These are phyloP conservation scores for Corymbia calophylla DNA, from an alignment of 441 rosid species.

Conservation along the genomic window DNA sequence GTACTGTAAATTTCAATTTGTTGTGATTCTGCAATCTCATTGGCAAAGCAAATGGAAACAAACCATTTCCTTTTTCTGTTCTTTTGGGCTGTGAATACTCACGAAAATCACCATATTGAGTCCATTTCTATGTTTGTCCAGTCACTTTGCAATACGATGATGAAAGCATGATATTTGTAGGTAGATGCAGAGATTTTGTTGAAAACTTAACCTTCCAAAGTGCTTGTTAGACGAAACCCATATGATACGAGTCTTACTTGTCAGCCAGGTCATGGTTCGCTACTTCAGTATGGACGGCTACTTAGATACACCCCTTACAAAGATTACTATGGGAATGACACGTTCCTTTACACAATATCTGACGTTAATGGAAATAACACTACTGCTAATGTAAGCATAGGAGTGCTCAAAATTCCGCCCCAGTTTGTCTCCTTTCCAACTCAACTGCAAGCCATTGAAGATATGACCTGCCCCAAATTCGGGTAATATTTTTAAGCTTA, in stretches of 20 bases:
- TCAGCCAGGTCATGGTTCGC: conserved; percentile 83
- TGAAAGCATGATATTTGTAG: not conserved
- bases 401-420: conserved; percentile 68
- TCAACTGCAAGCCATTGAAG: conserved; percentile 70
- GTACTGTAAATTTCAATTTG: not conserved
- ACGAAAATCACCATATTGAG: not conserved
- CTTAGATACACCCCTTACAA: conserved; percentile 76
- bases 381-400: conserved; percentile 46
- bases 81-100: not conserved
- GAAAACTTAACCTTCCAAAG: not conserved
- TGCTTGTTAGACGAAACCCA: not conserved
- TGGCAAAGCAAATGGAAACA: not conserved
- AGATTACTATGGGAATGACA: conserved; percentile 65
- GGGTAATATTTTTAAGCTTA: conserved; percentile 27
- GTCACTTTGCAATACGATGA: not conserved
- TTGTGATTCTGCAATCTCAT: not conserved
- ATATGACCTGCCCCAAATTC: conserved; percentile 52
- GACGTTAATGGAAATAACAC: conserved; percentile 66
- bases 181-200: not conserved
- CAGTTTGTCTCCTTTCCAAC: conserved; percentile 60
- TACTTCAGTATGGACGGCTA: conserved; percentile 49
- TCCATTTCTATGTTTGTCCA: not conserved
- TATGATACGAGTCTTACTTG: not conserved
- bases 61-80: not conserved
- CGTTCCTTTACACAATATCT: conserved; percentile 54